phyloP scores from a whole-genome alignment of 805 yeast genomes.

The Ascoidea rubescens region DNA sequence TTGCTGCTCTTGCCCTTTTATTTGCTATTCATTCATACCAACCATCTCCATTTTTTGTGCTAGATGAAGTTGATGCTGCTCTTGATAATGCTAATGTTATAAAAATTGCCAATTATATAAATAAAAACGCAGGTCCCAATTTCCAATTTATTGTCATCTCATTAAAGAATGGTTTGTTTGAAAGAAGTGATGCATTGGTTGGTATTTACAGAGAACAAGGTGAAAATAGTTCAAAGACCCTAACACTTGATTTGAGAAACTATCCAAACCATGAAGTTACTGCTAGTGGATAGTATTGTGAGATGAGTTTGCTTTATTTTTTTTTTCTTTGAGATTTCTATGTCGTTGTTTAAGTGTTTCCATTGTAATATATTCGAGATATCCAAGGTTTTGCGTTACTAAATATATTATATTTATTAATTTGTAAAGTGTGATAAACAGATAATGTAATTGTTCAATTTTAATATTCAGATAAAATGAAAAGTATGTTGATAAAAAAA shows the following conservation, averaged over 20 bases:
- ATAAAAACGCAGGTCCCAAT: constrained; percentile 56
- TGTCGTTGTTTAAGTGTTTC: too few relatives aligned
- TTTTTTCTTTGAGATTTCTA: neutral
- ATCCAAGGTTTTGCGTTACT: too few relatives aligned
- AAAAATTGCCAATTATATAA: constrained; percentile 76
- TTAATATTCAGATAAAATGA: too few relatives aligned
- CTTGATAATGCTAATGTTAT: constrained; percentile 81
- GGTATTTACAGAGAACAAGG: constrained; percentile 82
- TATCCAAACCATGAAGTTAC: constrained; percentile 23
- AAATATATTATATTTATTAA: too few relatives aligned
- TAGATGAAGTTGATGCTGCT: constrained; percentile 98
- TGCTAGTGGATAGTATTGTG: neutral
- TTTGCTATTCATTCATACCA: constrained; percentile 85
- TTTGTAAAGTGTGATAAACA: too few relatives aligned
- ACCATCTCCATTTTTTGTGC: constrained; percentile 90
- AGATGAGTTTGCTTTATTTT: neutral
- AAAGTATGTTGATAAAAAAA: too few relatives aligned
- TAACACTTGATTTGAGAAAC: constrained; percentile 57
- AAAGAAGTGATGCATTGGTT: constrained; percentile 78
- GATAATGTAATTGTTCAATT: too few relatives aligned
- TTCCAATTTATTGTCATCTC: constrained; percentile 91
- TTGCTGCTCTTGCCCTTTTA: constrained; percentile 86
- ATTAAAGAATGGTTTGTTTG: constrained; percentile 75
- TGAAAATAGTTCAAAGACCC: constrained; percentile 56
- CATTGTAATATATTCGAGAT: too few relatives aligned